A percentile compares a stretch with the other conserved stretches of the same genome.
phyloP scores from a whole-genome alignment of 1,139 yeast species.

The Spathaspora jeffriesii region DNA sequence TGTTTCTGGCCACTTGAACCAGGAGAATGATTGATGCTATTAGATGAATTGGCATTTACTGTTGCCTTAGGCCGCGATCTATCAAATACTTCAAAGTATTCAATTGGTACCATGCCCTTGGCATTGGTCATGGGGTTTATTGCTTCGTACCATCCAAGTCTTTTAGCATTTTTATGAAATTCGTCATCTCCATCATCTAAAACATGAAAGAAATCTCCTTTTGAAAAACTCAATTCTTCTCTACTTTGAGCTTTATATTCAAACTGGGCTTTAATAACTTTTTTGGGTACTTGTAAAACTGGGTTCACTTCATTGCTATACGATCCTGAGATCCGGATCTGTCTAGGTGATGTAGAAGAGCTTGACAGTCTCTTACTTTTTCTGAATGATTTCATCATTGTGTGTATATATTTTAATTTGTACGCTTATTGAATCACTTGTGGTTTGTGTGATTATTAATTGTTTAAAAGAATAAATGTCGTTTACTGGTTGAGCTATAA shows the following conservation, averaged over 20 bases:
- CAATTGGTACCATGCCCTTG: conserved; percentile 85
- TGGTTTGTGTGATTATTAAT: background rate
- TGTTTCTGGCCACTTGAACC: conserved; percentile 12
- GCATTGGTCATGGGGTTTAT: conserved; percentile 78
- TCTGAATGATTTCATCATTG: conserved; percentile 46
- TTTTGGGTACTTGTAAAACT: conserved; percentile 58
- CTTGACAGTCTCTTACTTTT: conserved; percentile 43
- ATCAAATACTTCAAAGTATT: conserved; percentile 79
- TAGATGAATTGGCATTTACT: background rate
- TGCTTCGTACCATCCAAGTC: conserved; percentile 83
- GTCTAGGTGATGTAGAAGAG: conserved; percentile 33
- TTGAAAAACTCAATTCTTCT: conserved; percentile 73
- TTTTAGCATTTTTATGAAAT: conserved; percentile 24
- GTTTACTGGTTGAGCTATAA: background rate
- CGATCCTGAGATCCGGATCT: conserved; percentile 30
- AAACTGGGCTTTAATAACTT: conserved; percentile 81
- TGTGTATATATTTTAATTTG: background rate
- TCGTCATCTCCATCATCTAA: conserved; percentile 52
- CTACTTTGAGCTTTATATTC: conserved; percentile 81
- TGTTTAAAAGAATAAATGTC: background rate
- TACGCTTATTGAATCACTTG: background rate
- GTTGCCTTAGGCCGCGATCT: conserved; percentile 44
- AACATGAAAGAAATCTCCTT: conserved; percentile 91
- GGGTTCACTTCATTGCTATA: conserved; percentile 10
- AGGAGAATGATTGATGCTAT: conserved; percentile 3